phyloP scores from a whole-genome alignment of 768 basidiomycete species.

The Pleurotus cornucopiae region DNA sequence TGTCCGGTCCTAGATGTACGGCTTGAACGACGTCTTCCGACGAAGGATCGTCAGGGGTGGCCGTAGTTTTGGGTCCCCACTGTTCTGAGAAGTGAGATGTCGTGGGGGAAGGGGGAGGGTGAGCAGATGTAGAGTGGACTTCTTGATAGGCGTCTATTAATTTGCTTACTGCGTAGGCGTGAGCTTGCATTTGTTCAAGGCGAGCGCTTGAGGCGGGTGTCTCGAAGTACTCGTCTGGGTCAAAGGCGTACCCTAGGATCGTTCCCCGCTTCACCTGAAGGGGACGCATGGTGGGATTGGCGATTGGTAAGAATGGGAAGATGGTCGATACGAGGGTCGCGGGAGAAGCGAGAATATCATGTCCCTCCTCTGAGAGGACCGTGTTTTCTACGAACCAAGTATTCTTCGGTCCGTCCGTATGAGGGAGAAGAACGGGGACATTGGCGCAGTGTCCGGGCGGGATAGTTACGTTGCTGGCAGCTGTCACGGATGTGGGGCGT shows the following conservation, averaged over 20 bases:
- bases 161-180: not conserved
- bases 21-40: constrained; percentile 3
- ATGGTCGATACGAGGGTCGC: constrained; percentile 12
- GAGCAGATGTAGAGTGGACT: not conserved
- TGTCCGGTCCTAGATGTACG: constrained; percentile 16
- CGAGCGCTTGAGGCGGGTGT: not conserved
- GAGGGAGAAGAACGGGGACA: constrained; percentile 4
- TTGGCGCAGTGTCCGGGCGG: not conserved
- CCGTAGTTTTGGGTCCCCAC: constrained; percentile 19
- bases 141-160: constrained; percentile 4
- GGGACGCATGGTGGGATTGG: constrained; percentile 11
- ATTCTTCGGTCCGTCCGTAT: not conserved
- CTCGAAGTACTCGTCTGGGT: constrained; percentile 9
- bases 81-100: not conserved
- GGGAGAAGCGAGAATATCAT: constrained; percentile 9
- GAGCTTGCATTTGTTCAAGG: not conserved
- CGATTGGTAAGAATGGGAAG: constrained; percentile 12
- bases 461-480: constrained; percentile 2
- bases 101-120: not conserved
- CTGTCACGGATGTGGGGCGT: not conserved
- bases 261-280: constrained; percentile 11
- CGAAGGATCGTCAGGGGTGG: constrained; percentile 14
- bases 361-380: constrained; percentile 10
- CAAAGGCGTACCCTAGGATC: constrained; percentile 8
- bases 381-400: constrained; percentile 16